Conservation (phyloP, 495 filamentous ascomycete species). For the Xanthoparmelia taractica region DNA sequence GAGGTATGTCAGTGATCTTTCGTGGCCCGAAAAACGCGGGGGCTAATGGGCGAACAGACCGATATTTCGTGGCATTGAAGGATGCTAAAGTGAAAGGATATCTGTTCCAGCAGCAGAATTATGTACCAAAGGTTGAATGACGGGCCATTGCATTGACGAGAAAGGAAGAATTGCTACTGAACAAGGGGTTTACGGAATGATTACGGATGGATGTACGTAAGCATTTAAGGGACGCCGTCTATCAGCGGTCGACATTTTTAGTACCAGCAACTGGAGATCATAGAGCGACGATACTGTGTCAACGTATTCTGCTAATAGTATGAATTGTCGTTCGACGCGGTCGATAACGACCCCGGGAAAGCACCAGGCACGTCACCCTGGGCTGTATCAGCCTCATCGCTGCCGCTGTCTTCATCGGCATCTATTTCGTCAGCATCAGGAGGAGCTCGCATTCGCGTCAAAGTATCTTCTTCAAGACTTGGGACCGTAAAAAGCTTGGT, state of each 20-base stretch:
- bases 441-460: constrained; percentile 44
- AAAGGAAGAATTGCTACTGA: neutral
- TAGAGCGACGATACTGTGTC: neutral
- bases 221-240: neutral
- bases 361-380: constrained; percentile 42
- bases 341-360: constrained; percentile 29
- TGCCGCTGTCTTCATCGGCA: constrained; percentile 26
- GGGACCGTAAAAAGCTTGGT: constrained; percentile 53
- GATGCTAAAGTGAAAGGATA: constrained; percentile 82
- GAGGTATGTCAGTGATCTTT: constrained; percentile 56
- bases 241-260: neutral
- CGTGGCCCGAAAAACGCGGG: too few relatives aligned
- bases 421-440: constrained; percentile 31
- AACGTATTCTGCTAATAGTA: constrained; percentile 33
- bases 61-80: constrained; percentile 85
- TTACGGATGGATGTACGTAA: neutral
- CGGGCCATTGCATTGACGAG: constrained; percentile 5
- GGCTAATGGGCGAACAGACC: constrained; percentile 48
- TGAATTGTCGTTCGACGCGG: constrained; percentile 11
- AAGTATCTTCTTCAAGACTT: constrained; percentile 45
- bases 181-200: neutral
- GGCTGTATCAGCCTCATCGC: constrained; percentile 34
- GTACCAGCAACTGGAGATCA: neutral
- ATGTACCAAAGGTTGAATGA: constrained; percentile 46
- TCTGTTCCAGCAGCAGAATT: constrained; percentile 87